phyloP scores from a whole-genome alignment of 805 yeast species.

The Millerago galiae region DNA sequence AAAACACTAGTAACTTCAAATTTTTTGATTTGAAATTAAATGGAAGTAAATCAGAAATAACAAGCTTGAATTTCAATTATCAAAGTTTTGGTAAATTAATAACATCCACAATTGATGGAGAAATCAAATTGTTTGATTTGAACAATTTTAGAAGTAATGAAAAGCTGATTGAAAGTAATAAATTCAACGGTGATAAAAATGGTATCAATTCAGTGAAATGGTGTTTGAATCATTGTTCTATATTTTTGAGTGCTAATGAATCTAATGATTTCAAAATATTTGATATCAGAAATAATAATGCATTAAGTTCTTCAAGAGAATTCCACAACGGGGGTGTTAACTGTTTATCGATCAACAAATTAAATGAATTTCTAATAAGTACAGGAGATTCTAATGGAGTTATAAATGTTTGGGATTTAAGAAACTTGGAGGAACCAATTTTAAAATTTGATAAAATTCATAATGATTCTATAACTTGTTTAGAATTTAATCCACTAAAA shows the following conservation, averaged over 20 bases:
- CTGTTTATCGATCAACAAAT: constrained; percentile 53
- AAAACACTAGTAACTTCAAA: constrained; percentile 33
- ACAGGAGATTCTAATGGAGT: constrained; percentile 60
- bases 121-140: constrained; percentile 64
- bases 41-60: constrained; percentile 21
- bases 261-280: constrained; percentile 36
- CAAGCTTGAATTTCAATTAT: constrained; percentile 70
- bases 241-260: constrained; percentile 68
- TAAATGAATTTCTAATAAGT: constrained; percentile 50
- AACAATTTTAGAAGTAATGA: constrained; percentile 24
- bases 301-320: constrained; percentile 6
- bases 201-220: constrained; percentile 74
- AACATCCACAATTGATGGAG: constrained; percentile 59
- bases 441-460: constrained; percentile 31
- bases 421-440: constrained; percentile 34
- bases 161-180: constrained; percentile 3
- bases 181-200: constrained; percentile 28
- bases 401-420: constrained; percentile 58
- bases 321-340: constrained; percentile 38
- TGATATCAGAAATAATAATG: constrained; percentile 41
- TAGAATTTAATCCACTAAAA: constrained; percentile 66
- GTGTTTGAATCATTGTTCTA: constrained; percentile 52
- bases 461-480: constrained; percentile 48
- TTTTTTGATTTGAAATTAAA: constrained; percentile 43
- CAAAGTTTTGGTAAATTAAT: constrained; percentile 40